Evolutionary conservation across 164 flowering plant species (phyloP).

Genomic region (Magnolia sinica): DNA sequence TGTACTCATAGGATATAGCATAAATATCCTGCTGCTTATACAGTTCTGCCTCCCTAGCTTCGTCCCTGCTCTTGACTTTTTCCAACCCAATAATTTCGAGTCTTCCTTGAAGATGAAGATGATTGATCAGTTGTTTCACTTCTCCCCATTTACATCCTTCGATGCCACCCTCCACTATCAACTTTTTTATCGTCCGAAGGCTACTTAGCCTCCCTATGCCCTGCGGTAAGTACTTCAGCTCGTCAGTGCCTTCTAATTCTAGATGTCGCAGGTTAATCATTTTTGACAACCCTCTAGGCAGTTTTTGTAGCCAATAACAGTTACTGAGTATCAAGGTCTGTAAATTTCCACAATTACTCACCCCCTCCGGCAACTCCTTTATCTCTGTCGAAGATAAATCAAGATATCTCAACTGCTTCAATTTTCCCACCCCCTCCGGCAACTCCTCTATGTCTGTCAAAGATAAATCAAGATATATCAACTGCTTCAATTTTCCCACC

Average conservation of each 20-base stretch:
- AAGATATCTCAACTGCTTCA: slow-evolving; percentile 16
- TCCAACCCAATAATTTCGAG: not conserved
- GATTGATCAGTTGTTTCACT: slow-evolving; percentile 3
- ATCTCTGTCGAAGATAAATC: not conserved
- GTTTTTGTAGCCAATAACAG: not conserved
- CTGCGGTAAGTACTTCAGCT: not conserved
- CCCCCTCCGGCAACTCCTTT: not conserved
- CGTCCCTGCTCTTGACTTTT: not conserved
- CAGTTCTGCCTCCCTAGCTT: slow-evolving; percentile 6
- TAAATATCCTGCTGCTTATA: not conserved
- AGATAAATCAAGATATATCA: no score
- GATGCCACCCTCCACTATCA: not conserved
- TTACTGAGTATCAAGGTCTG: not conserved
- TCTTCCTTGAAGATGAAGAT: slow-evolving; percentile 1
- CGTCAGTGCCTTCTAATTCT: not conserved
- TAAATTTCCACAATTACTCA: slow-evolving; percentile 1
- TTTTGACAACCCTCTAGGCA: slow-evolving; percentile 9
- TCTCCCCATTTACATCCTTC: slow-evolving; percentile 7
- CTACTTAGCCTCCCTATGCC: slow-evolving; percentile 5
- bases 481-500: not conserved
- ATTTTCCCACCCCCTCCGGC: not conserved
- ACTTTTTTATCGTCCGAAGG: slow-evolving; percentile 4
- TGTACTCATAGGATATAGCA: not conserved
- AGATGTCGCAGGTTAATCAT: slow-evolving; percentile 12
- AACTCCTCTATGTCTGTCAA: not conserved